These are phyloP conservation scores for Solanum etuberosum DNA, from an alignment of 257 asterid genomes.

Conservation along the genomic window DNA sequence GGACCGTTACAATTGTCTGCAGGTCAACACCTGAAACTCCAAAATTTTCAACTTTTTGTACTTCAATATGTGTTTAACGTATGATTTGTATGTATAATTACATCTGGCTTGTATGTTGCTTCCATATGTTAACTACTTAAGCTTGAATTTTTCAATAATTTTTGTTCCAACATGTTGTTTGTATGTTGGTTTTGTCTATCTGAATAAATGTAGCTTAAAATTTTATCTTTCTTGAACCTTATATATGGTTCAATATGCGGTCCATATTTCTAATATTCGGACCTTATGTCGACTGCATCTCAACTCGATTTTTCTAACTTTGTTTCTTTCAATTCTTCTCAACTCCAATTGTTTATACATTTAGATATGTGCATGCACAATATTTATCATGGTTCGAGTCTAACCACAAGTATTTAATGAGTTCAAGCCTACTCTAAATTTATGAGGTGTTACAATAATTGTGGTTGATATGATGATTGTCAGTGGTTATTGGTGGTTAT, in stretches of 20 bases:
- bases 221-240: background rate
- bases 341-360: background rate
- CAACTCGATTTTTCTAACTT: background rate
- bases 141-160: background rate
- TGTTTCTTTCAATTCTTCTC: background rate
- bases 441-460: background rate
- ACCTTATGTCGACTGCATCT: background rate
- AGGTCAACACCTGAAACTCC: background rate
- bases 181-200: background rate
- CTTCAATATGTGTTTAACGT: background rate
- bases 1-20: background rate
- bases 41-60: no score
- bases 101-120: background rate
- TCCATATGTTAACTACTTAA: background rate
- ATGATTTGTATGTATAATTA: background rate
- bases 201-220: background rate
- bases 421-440: background rate
- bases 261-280: background rate
- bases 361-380: background rate
- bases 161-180: background rate
- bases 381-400: background rate
- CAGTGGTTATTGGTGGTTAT: background rate
- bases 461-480: background rate
- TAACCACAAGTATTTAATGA: background rate
- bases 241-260: background rate